Evolutionary conservation across 2,329 filamentous ascomycete genomes (phyloP).

Genomic region (Epichloe gansuensis): DNA sequence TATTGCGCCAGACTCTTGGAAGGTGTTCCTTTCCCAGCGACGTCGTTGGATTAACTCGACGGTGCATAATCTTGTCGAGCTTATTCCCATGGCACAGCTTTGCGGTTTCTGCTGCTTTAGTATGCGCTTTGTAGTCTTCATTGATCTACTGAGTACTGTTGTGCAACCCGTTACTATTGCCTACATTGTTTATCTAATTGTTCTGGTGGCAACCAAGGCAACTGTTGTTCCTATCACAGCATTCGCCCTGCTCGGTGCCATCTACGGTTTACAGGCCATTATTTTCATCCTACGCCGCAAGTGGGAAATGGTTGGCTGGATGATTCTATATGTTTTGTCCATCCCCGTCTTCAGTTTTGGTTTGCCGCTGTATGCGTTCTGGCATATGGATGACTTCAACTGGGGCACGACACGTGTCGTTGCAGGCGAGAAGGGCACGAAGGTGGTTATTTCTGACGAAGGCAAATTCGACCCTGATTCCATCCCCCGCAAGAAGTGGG

Average conservation of each 20-base stretch:
- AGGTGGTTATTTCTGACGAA: constrained; percentile 88
- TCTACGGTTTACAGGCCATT: constrained; percentile 91
- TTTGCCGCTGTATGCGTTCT: constrained; percentile 89
- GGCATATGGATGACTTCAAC: constrained; percentile 99
- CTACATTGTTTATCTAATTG: constrained; percentile 83
- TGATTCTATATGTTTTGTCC: constrained; percentile 87
- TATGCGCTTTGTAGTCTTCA: constrained; percentile 95
- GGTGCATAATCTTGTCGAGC: constrained; percentile 91
- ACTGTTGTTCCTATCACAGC: constrained; percentile 66
- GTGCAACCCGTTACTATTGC: constrained; percentile 83
- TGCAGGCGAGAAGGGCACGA: constrained; percentile 82
- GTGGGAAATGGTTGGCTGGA: constrained; percentile 99
- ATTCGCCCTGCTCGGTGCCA: constrained; percentile 83
- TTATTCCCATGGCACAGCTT: constrained; percentile 83
- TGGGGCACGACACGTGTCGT: constrained; percentile 99
- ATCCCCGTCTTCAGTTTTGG: constrained; percentile 86
- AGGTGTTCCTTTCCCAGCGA: constrained; percentile 92
- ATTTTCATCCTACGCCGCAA: constrained; percentile 95
- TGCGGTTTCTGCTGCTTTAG: constrained; percentile 99
- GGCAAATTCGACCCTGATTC: constrained; percentile 90
- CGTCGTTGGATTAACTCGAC: constrained; percentile 99
- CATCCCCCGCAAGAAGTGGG: constrained; percentile 95
- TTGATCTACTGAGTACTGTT: constrained; percentile 84
- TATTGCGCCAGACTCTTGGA: constrained; percentile 87
- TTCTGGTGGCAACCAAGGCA: constrained; percentile 49